Percentiles rank a stretch among this genome's conserved stretches.
Evolutionary conservation across 2,329 filamentous ascomycete genomes (phyloP).

Genomic region (Nemania sp.): DNA sequence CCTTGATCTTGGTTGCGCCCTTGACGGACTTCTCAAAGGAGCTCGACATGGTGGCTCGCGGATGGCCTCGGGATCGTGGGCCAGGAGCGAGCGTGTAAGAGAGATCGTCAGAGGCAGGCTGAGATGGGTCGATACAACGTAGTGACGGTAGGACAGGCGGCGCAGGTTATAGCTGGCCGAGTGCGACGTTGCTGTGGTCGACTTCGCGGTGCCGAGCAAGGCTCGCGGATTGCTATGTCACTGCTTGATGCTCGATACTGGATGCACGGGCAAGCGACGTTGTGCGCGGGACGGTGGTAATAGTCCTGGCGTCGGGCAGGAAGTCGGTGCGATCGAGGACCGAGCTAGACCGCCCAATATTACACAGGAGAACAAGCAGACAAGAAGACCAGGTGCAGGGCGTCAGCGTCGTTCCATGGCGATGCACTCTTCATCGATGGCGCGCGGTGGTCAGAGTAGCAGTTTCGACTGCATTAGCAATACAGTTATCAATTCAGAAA

Average conservation of each 20-base stretch:
- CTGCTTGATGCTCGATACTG: too few species aligned
- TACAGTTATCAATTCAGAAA: conserved; percentile 22
- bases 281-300: too few species aligned
- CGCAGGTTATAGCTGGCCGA: conserved; percentile 6
- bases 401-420: conserved; percentile 25
- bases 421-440: conserved; percentile 10
- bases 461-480: conserved; percentile 25
- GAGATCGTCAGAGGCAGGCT: conserved; percentile 9
- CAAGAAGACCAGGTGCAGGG: conserved; percentile 7
- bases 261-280: too few species aligned
- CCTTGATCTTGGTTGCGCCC: conserved; percentile 97
- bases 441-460: conserved; percentile 15
- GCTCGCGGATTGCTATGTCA: conserved; percentile 14
- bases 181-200: conserved; percentile 10
- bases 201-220: neutral
- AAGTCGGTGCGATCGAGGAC: too few species aligned
- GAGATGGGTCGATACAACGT: conserved; percentile 14
- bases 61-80: neutral
- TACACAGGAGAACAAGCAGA: neutral
- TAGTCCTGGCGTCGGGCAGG: too few species aligned
- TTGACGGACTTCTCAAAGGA: conserved; percentile 99
- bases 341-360: too few species aligned
- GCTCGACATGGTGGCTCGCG: conserved; percentile 64
- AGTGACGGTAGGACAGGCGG: conserved; percentile 19
- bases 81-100: neutral